These are phyloP conservation scores for Diversispora epigaea DNA, from an alignment of 192 early-diverging fungal species.

Conservation along the genomic window DNA sequence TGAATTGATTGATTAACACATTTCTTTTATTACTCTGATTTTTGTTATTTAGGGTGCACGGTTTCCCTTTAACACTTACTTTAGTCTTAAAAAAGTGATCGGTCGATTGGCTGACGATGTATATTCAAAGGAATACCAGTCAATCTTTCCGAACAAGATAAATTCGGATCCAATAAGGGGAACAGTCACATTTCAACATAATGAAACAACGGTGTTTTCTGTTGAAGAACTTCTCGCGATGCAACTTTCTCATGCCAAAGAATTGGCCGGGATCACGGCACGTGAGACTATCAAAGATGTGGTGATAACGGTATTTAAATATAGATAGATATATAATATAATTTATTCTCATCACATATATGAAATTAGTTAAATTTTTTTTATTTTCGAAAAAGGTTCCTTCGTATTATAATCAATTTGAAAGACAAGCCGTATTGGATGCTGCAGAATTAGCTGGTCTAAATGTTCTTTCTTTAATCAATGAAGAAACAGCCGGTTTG, in stretches of 20 bases:
- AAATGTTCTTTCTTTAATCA: constrained; percentile 77
- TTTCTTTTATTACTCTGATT: neutral
- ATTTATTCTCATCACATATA: no score
- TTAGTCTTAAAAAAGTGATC: constrained; percentile 80
- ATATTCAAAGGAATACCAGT: constrained; percentile 66
- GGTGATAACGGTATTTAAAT: constrained; percentile 78
- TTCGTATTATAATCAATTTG: constrained; percentile 83
- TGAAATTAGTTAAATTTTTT: no score
- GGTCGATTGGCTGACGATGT: constrained; percentile 76
- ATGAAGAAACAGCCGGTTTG: constrained; percentile 89
- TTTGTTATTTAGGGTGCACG: constrained; percentile 78
- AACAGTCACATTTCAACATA: constrained; percentile 69
- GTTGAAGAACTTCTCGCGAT: constrained; percentile 93
- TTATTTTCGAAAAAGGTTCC: constrained; percentile 63
- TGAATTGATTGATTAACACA: no score
- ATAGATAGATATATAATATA: neutral
- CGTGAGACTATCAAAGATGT: constrained; percentile 76
- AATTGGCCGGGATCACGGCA: constrained; percentile 77
- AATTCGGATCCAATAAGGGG: constrained; percentile 61
- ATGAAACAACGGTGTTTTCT: constrained; percentile 53
- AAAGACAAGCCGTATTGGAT: constrained; percentile 91
- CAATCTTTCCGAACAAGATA: constrained; percentile 80
- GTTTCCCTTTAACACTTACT: constrained; percentile 81
- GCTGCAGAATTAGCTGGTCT: constrained; percentile 89
- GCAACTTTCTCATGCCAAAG: constrained; percentile 86